Percentiles rank a stretch among this genome's conserved stretches.
phyloP scores from a whole-genome alignment of 2,329 filamentous ascomycete species.

The Plenodomus biglobosus region DNA sequence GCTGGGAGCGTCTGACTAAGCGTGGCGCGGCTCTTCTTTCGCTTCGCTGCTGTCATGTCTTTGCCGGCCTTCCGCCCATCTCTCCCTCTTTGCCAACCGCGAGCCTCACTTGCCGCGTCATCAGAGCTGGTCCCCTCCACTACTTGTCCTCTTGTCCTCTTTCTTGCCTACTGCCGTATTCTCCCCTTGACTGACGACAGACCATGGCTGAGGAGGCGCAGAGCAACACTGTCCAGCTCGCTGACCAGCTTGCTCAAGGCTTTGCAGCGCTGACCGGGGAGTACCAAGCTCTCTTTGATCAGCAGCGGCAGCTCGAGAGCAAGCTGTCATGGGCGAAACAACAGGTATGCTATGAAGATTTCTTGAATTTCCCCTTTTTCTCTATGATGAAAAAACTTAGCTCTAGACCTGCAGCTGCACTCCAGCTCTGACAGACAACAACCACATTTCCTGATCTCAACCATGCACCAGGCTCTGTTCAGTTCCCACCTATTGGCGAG shows the following conservation, averaged over 20 bases:
- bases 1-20: conserved; percentile 16
- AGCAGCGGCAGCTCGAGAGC: conserved; percentile 50
- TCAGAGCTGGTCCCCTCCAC: conserved; percentile 18
- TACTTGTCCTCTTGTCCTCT: conserved; percentile 4
- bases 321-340: conserved; percentile 53
- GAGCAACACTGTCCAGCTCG: conserved; percentile 34
- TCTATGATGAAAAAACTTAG: conserved; percentile 52
- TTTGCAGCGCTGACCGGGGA: conserved; percentile 52
- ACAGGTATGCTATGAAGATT: conserved; percentile 45
- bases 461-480: conserved; percentile 4
- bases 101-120: conserved; percentile 29
- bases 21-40: conserved; percentile 10
- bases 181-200: conserved; percentile 9
- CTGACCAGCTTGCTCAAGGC: conserved; percentile 49
- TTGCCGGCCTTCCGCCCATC: conserved; percentile 19
- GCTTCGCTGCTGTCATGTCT: conserved; percentile 7
- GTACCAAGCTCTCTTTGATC: conserved; percentile 50
- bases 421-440: conserved; percentile 49
- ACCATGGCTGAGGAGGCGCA: conserved; percentile 33
- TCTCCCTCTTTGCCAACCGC: conserved; percentile 14
- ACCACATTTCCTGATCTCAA: conserved; percentile 47
- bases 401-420: conserved; percentile 56
- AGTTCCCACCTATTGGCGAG: background rate
- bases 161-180: background rate
- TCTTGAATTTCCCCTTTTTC: conserved; percentile 8